Percentiles rank a stretch among this genome's conserved stretches.
Evolutionary conservation across 2,329 filamentous ascomycete genomes (phyloP).

Genomic region (Iodosphaeria phyllophila): DNA sequence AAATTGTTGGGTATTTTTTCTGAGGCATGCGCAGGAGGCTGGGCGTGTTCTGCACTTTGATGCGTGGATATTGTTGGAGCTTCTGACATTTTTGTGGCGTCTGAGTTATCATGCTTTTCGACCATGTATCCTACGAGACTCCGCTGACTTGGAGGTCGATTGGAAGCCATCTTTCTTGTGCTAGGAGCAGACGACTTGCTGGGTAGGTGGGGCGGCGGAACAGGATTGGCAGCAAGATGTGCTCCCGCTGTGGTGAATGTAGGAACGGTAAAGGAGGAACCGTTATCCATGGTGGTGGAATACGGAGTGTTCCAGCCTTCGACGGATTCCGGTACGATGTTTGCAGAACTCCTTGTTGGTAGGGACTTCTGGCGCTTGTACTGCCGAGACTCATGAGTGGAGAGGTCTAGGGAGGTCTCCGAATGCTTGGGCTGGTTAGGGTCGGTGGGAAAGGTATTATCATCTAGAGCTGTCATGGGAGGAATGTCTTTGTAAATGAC

Average conservation of each 20-base stretch:
- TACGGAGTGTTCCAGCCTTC: slow-evolving; percentile 20
- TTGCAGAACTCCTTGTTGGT: slow-evolving; percentile 16
- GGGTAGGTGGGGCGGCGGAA: slow-evolving; percentile 12
- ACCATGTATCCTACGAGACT: slow-evolving; percentile 13
- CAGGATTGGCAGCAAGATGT: slow-evolving; percentile 25
- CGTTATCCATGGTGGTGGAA: slow-evolving; percentile 42
- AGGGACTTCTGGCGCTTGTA: slow-evolving; percentile 11
- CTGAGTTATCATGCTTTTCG: slow-evolving; percentile 13
- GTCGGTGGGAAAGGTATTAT: slow-evolving; percentile 49
- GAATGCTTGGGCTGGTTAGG: slow-evolving; percentile 26
- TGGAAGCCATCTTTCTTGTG: slow-evolving; percentile 5
- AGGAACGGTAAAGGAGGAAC: slow-evolving; percentile 38
- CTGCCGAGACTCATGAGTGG: slow-evolving; percentile 5
- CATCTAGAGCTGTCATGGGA: slow-evolving; percentile 37
- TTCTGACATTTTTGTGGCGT: slow-evolving; percentile 1
- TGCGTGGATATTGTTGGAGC: too few relatives aligned
- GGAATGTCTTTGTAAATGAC: slow-evolving; percentile 33
- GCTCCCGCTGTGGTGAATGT: slow-evolving; percentile 45
- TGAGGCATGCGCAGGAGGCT: neutral
- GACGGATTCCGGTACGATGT: slow-evolving; percentile 16
- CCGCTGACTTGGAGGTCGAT: slow-evolving; percentile 11
- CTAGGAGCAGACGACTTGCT: slow-evolving; percentile 5
- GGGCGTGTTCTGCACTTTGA: too few relatives aligned
- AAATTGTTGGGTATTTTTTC: neutral
- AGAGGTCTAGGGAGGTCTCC: slow-evolving; percentile 7